Evolutionary conservation across 2,329 filamentous ascomycete genomes (phyloP).

Genomic region (Claviceps humidiphila): DNA sequence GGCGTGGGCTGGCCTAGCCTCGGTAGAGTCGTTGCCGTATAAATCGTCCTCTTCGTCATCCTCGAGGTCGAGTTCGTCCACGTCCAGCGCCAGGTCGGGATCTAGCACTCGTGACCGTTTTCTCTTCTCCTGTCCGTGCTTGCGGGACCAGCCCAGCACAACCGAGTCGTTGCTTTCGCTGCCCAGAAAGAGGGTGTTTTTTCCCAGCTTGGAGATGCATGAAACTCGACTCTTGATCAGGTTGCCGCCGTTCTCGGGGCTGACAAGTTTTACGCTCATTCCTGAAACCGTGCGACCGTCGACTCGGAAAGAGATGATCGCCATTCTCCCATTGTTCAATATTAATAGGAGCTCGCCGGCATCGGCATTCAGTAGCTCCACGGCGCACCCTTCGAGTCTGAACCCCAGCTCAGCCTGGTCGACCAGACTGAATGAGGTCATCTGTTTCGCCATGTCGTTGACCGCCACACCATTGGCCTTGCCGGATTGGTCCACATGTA

Average conservation of each 20-base stretch:
- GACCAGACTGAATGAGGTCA: slow-evolving; percentile 69
- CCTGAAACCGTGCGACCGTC: slow-evolving; percentile 88
- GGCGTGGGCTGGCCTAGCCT: slow-evolving; percentile 34
- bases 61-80: slow-evolving; percentile 38
- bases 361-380: slow-evolving; percentile 65
- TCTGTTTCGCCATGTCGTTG: slow-evolving; percentile 75
- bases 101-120: slow-evolving; percentile 49
- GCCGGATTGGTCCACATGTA: slow-evolving; percentile 91
- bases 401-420: slow-evolving; percentile 76
- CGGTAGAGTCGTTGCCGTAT: slow-evolving; percentile 51
- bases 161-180: slow-evolving; percentile 74
- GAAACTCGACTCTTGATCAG: slow-evolving; percentile 51
- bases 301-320: slow-evolving; percentile 67
- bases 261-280: slow-evolving; percentile 56
- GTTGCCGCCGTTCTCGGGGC: slow-evolving; percentile 47
- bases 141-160: slow-evolving; percentile 66
- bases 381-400: slow-evolving; percentile 65
- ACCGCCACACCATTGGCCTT: slow-evolving; percentile 87
- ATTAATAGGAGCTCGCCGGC: slow-evolving; percentile 77
- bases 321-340: slow-evolving; percentile 60
- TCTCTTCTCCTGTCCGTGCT: slow-evolving; percentile 49
- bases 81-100: slow-evolving; percentile 34
- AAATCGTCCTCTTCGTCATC: slow-evolving; percentile 53
- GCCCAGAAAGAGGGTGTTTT: slow-evolving; percentile 66
- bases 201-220: slow-evolving; percentile 55